Percentiles rank a stretch among this genome's conserved stretches.
These are phyloP conservation scores for Penicillium verhagenii DNA, from an alignment of 495 filamentous ascomycete species.

Conservation along the genomic window DNA sequence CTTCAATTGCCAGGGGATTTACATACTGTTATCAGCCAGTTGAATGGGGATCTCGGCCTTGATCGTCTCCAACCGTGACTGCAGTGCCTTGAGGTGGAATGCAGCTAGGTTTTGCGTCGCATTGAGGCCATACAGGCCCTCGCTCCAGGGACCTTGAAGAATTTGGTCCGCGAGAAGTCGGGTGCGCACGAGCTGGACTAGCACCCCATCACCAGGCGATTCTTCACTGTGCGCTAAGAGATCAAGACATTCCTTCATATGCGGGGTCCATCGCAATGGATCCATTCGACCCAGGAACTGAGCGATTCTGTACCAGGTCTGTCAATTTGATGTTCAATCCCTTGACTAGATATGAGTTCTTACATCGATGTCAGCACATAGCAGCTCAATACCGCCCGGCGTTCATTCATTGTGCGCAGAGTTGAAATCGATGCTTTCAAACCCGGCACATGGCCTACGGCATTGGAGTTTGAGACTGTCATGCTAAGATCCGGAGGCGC, in stretches of 20 bases:
- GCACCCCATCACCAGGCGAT: conserved; percentile 11
- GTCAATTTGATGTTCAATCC: background rate
- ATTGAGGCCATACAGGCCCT: background rate
- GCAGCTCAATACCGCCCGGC: background rate
- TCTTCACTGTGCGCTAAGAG: conserved; percentile 19
- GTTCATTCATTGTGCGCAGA: background rate
- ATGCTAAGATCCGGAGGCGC: background rate
- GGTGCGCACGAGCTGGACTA: conserved; percentile 1
- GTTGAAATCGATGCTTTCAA: background rate
- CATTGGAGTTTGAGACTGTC: background rate
- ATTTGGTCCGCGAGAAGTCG: background rate
- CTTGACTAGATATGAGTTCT: background rate
- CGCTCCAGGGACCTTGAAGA: background rate
- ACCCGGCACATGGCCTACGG: background rate
- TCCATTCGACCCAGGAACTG: background rate
- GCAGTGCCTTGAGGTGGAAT: background rate
- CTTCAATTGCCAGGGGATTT: background rate
- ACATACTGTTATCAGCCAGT: background rate
- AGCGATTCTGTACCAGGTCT: background rate
- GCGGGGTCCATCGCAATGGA: conserved; percentile 37
- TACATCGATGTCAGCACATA: background rate
- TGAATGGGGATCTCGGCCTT: background rate
- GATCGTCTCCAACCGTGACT: background rate
- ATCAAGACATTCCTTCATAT: conserved; percentile 36
- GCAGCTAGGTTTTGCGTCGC: background rate